Evolutionary conservation across 169 alveolate genomes (phyloP).

Genomic region (Plasmodium billcollinsi): DNA sequence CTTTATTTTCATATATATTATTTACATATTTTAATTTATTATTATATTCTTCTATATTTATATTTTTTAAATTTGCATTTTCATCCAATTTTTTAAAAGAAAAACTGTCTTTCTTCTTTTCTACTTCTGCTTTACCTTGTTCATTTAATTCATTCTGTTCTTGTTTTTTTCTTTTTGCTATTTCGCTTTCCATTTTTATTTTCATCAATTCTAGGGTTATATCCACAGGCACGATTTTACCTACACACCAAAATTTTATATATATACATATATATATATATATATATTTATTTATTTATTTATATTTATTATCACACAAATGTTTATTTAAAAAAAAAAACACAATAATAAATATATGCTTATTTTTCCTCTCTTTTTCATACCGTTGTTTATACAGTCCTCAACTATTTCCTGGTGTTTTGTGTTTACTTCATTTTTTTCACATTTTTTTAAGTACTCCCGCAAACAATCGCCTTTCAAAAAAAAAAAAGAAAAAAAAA

Average conservation of each 20-base stretch:
- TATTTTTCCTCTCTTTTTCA: conserved; percentile 80
- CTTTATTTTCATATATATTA: conserved; percentile 56
- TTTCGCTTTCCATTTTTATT: conserved; percentile 89
- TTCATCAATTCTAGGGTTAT: conserved; percentile 91
- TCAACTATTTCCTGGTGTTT: conserved; percentile 50
- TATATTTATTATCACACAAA: background rate
- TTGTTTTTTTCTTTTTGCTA: conserved; percentile 83
- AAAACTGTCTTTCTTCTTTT: conserved; percentile 32
- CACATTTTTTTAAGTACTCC: conserved; percentile 77
- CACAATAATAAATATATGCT: conserved; percentile 76
- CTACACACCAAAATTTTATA: conserved; percentile 74
- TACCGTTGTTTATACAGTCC: conserved; percentile 79
- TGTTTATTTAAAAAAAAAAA: conserved; percentile 15
- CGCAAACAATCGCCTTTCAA: conserved; percentile 86
- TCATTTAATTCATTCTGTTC: conserved; percentile 66
- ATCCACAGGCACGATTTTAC: conserved; percentile 94
- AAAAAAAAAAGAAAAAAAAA: conserved; percentile 1
- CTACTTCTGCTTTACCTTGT: background rate
- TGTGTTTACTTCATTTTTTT: conserved; percentile 43
- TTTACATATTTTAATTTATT: conserved; percentile 60
- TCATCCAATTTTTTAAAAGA: conserved; percentile 62
- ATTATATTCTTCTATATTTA: conserved; percentile 20
- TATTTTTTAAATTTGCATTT: conserved; percentile 29
- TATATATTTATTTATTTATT: background rate
- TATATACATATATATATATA: background rate